Conservation (phyloP, 805 yeast species). For the Lachancea mirantina region DNA sequence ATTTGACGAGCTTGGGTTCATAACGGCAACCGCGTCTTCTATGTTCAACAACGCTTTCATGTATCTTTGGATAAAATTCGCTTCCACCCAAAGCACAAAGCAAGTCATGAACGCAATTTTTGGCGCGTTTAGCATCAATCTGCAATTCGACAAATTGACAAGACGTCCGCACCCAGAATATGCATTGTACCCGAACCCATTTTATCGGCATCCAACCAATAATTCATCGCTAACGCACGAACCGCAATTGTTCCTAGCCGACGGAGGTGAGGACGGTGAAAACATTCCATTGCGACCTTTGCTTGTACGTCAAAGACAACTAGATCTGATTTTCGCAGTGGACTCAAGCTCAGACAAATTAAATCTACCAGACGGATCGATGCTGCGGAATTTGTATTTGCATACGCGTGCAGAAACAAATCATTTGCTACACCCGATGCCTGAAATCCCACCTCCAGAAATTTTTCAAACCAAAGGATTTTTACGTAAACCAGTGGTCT, state of each 20-base stretch:
- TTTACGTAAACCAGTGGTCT: conserved; percentile 57
- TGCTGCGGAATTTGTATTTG: conserved; percentile 35
- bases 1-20: conserved; percentile 52
- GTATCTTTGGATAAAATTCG: conserved; percentile 38
- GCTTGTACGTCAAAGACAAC: conserved; percentile 49
- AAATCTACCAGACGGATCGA: conserved; percentile 57
- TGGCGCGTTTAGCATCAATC: conserved; percentile 18
- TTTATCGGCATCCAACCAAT: conserved; percentile 31
- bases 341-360: conserved; percentile 48
- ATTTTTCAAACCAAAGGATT: conserved; percentile 1
- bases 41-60: conserved; percentile 49
- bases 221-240: conserved; percentile 23
- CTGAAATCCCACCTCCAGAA: conserved; percentile 9
- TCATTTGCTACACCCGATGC: too few species aligned
- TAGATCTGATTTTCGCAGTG: conserved; percentile 58
- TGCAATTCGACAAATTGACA: conserved; percentile 3
- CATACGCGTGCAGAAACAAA: conserved; percentile 42
- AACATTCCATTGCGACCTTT: conserved; percentile 65
- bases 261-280: conserved; percentile 76
- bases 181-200: conserved; percentile 60
- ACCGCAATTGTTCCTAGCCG: conserved; percentile 44
- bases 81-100: conserved; percentile 30
- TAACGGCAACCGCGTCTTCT: conserved; percentile 59
- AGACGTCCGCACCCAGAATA: conserved; percentile 39
- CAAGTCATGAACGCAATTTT: conserved; percentile 31